Base-by-base conservation (phyloP, 2,329 filamentous ascomycete genomes). In the Diplocarpon rosae region DNA sequence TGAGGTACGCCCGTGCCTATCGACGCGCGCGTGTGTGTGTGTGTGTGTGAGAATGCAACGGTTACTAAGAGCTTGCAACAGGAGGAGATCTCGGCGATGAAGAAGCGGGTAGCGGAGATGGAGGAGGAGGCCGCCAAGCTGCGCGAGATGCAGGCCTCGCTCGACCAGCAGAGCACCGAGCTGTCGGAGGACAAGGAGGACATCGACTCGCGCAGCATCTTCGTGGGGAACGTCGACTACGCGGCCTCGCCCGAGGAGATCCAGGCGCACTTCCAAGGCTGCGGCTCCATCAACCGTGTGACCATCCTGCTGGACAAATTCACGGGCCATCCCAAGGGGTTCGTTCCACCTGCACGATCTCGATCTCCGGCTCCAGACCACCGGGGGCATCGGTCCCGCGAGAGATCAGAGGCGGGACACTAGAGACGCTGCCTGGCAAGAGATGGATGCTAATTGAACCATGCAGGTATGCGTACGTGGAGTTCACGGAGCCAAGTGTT, bases 271-370 rank as follows among this genome's bases (percentile, higher is more conserved):
- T 98, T 98, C 69, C 88, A 95, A 71, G 93, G 82, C 71, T 94
- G 88, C 59, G 92, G 92, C 49, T 87, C 85, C 55, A 98, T 98
- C 72, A 98, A 98, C 67, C 83, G 92, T 49, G 92, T 98, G 48
- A 98, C 92, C 1, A 98, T 98, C 55, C 71, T 98, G 56, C 70
- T 98, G 56, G 92, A 98, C 70, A 98, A 98, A 71, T 96, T 95
- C 62, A 95, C 89, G 10, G 92, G 92, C 52, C 89, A 96, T 71
- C 92, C 92, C n/a, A 98, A 98, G 73, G 92, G 92, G 89, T 95
- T 71, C 66, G 82, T 76, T 60, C 47, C 50, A 50, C 55, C 56
- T 55, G 45, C 49, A 30, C 37, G 11, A 35, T 16, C 15, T 15
- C 33, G 30, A 35, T 41, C 39, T 30, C 7, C 20, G 37, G 39